Evolutionary conservation across 768 basidiomycete species (phyloP).

Genomic region (Calocybe cyanea): DNA sequence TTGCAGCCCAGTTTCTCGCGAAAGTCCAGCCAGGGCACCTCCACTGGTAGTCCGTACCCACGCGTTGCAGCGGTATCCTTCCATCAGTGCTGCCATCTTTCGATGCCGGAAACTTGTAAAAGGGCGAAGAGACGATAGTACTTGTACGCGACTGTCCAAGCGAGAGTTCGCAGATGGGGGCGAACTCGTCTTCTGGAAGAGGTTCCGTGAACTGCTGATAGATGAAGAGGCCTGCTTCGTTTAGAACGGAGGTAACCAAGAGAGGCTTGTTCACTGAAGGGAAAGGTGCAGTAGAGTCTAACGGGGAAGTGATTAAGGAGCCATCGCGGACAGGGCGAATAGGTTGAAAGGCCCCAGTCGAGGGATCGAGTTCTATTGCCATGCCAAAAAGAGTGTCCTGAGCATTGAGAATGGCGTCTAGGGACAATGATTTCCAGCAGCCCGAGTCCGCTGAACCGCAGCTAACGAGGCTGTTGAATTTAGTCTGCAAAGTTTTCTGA

Average conservation of each 20-base stretch:
- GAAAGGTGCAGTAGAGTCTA: constrained; percentile 59
- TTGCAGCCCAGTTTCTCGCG: constrained; percentile 58
- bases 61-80: constrained; percentile 48
- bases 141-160: constrained; percentile 46
- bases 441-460: constrained; percentile 42
- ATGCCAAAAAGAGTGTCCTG: constrained; percentile 43
- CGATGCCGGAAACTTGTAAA: constrained; percentile 37
- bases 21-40: constrained; percentile 71
- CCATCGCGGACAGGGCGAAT: constrained; percentile 69
- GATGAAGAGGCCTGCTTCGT: constrained; percentile 72
- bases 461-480: constrained; percentile 44
- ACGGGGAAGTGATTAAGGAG: constrained; percentile 60
- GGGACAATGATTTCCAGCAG: constrained; percentile 49
- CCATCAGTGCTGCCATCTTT: constrained; percentile 38
- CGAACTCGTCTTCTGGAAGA: constrained; percentile 37
- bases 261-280: constrained; percentile 61
- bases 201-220: constrained; percentile 37
- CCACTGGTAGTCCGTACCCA: constrained; percentile 71
- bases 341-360: constrained; percentile 51
- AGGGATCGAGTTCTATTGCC: constrained; percentile 43
- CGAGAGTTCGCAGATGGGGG: constrained; percentile 31
- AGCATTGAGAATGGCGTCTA: constrained; percentile 50
- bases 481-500: constrained; percentile 49
- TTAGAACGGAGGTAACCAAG: constrained; percentile 62
- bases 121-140: constrained; percentile 38